Percentiles rank a stretch among this genome's conserved stretches.
phyloP scores from a whole-genome alignment of 805 yeast species.

The Pichia phayaonensis region DNA sequence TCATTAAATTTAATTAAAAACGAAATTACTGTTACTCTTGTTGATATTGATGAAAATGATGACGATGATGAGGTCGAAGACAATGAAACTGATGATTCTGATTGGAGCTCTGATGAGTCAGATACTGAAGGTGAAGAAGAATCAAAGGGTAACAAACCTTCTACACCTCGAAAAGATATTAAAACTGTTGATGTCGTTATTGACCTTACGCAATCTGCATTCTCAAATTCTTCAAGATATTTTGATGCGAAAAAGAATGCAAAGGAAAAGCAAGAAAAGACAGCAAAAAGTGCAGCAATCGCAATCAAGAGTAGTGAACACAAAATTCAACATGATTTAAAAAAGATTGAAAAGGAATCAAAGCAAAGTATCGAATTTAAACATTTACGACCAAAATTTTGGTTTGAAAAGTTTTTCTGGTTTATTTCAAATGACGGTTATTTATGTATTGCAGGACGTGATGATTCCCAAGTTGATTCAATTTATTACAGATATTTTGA shows the following conservation, averaged over 20 bases:
- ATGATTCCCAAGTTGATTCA: constrained; percentile 69
- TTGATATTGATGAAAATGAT: constrained; percentile 35
- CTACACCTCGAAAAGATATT: constrained; percentile 9
- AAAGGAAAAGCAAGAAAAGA: constrained; percentile 68
- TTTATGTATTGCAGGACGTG: constrained; percentile 80
- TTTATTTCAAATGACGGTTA: constrained; percentile 87
- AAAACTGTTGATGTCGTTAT: constrained; percentile 47
- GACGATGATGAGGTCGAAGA: constrained; percentile 32
- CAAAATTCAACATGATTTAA: constrained; percentile 66
- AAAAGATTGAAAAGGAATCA: constrained; percentile 52
- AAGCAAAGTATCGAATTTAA: constrained; percentile 40
- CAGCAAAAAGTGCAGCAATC: constrained; percentile 64
- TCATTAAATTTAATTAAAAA: constrained; percentile 69
- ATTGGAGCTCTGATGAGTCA: constrained; percentile 19
- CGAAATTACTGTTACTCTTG: constrained; percentile 51
- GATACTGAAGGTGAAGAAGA: constrained; percentile 31
- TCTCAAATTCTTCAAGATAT: constrained; percentile 80
- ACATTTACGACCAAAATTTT: constrained; percentile 61
- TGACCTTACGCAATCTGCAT: constrained; percentile 66
- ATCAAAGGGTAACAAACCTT: constrained; percentile 1
- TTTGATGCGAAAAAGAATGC: constrained; percentile 73
- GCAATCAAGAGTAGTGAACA: constrained; percentile 81
- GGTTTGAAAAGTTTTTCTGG: constrained; percentile 96
- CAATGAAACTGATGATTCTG: constrained; percentile 15
- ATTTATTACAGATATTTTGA: constrained; percentile 72